Base-by-base conservation (phyloP, 1,139 yeast species). In the Nakaseomyces delphensis region DNA sequence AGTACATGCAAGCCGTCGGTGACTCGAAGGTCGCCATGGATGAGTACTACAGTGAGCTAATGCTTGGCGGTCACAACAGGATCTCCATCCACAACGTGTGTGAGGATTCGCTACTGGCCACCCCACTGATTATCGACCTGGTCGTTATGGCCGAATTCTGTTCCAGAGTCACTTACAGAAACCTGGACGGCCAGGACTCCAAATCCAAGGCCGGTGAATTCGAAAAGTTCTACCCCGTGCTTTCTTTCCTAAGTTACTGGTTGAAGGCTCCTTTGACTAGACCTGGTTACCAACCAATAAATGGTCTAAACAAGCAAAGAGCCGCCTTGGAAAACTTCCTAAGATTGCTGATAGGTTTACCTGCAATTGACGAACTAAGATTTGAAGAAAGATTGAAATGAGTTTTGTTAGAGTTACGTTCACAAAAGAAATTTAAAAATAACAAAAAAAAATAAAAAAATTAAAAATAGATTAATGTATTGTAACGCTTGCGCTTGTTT, bases 11-110 rank as follows among this genome's bases (percentile, higher is more conserved):
- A 47, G 96, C 96, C 8, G 96, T 89, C 44, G 95, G 95, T 39
- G 97, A 89, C 66, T 80, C 94, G 53, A 89, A 89, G 73, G 96
- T 89, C 50, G 97, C 97, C 43, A 89, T 89, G 96, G 97, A 89
- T 66, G 96, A 89, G 70, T 89, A 89, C 69, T 86, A 87, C 70
- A 83, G 94, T 48, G 96, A 89, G 67, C 78, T 89, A 63, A 87
- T 89, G 96, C 76, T 89, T 58, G 97, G 97, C 49, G 97, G 97
- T 39, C 96, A 87, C 70, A 89, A 87, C 71, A 83, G 91, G 64
- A 83, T 89, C 52, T 79, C 93, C 44, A 83, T 89, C 60, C 95
- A 87, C 70, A 89, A 89, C 62, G 95, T 89, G 33, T 89, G 97
- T 67, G 97, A 89, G 68, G 97, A 89, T 66, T 87, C 96, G 3